Base-by-base conservation (phyloP, 2,329 filamentous ascomycete genomes). In the Colletotrichum falcatum region DNA sequence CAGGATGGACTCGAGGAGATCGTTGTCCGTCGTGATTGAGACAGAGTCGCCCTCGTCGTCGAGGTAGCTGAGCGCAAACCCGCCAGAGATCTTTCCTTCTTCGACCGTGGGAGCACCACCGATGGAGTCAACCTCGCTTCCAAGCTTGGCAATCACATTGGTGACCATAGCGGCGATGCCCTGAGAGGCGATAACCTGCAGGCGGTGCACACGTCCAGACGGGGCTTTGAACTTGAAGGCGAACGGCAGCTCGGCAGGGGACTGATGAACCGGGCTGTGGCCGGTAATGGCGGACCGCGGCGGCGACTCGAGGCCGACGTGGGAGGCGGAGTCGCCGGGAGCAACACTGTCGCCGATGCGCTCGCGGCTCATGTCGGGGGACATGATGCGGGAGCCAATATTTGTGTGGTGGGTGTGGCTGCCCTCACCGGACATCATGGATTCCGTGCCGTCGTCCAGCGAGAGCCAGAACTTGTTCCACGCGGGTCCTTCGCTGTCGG, bases 391-490 rank as follows among this genome's bases (percentile, higher is more conserved):
- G 64, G 90, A 88, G 72, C 90, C 89, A 58, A 91, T 85, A 68
- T 91, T 90, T 62, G 90, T 77, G 85, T 90, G 79, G 76, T 85
- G 85, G 76, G 90, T 86, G 76, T 93, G 91, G 77, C 92, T 93
- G 59, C 92, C 93, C 67, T 97, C 94, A 71, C 95, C 96, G 70
- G 96, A 99, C 81, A 98, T 91, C 87, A 97, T 92, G 2, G 96
- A 99, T 82, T 98, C 96, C 18, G 95, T 95, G 80, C 97, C 95
- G 76, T 97, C 90, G 80, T 98, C 89, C 76, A 99, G 91, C 0
- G 96, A 98, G 74, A 98, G 87, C 96, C 96, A 99, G 84, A 99
- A 99, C 82, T 98, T 99, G 85, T 98, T 98, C 96, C 96, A 99
- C 8, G 96, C 96, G 6, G 96, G 96, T 0, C 96, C 96, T 82